Conservation (phyloP, 495 filamentous ascomycete species). For the Cercophora sp. region DNA sequence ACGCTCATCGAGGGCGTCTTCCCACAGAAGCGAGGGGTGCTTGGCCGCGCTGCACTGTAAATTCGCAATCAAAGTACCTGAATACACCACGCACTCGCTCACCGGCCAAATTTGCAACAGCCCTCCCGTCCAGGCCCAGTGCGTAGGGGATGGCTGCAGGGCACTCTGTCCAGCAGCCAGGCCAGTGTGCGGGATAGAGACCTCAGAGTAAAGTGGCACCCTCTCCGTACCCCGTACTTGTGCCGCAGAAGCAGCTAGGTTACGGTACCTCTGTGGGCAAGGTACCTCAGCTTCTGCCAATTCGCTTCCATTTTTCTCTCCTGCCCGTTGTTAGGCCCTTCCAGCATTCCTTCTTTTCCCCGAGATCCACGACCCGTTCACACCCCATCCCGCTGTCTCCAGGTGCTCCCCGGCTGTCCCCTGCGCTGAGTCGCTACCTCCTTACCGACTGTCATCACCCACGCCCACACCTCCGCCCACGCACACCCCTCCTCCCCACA, state of each 20-base stretch:
- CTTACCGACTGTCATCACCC: constrained; percentile 15
- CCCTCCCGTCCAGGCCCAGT: not conserved
- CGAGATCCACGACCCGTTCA: constrained; percentile 14
- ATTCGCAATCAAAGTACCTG: constrained; percentile 14
- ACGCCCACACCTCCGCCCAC: not conserved
- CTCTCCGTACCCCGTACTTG: constrained; percentile 9
- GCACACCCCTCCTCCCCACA: constrained; percentile 8
- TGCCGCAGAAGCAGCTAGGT: constrained; percentile 4
- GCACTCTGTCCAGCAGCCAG: too few species aligned
- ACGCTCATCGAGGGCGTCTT: not conserved
- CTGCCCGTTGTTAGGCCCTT: constrained; percentile 9
- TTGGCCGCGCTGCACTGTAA: constrained; percentile 13
- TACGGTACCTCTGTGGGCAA: constrained; percentile 18
- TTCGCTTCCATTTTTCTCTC: constrained; percentile 11
- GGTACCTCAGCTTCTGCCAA: constrained; percentile 10
- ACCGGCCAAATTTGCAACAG: constrained; percentile 17
- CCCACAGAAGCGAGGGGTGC: constrained; percentile 1
- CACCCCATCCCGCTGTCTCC: constrained; percentile 11
- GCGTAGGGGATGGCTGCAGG: constrained; percentile 19
- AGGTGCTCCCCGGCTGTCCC: constrained; percentile 17
- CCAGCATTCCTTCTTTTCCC: constrained; percentile 18
- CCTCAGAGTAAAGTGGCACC: too few species aligned
- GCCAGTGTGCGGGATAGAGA: too few species aligned
- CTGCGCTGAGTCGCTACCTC: constrained; percentile 29
- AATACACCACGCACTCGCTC: constrained; percentile 12